These are phyloP conservation scores for Fusarium mangiferae DNA, from an alignment of 2,329 filamentous ascomycete species.

Conservation along the genomic window DNA sequence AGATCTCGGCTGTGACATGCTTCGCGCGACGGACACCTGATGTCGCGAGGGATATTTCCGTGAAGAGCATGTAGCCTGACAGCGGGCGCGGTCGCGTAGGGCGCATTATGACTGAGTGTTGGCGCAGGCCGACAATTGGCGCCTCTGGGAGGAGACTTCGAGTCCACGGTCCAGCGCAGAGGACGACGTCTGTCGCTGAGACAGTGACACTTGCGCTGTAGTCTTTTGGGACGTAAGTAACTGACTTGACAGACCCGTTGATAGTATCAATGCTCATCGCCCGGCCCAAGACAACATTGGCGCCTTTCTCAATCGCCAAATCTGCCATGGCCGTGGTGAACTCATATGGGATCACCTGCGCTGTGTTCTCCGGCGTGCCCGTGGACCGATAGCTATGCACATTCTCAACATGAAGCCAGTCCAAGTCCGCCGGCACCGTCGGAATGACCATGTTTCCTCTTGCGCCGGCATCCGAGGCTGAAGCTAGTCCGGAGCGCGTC, in stretches of 20 bases:
- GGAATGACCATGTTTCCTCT: background rate
- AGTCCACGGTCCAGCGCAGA: background rate
- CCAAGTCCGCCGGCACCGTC: background rate
- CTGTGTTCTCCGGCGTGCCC: background rate
- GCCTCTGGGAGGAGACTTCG: background rate
- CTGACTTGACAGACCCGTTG: background rate
- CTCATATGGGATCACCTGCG: background rate
- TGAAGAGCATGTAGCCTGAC: background rate
- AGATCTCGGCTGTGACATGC: background rate
- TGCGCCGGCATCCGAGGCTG: accelerated
- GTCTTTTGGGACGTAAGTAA: background rate
- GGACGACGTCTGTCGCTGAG: background rate
- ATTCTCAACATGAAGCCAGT: background rate
- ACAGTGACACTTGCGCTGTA: background rate
- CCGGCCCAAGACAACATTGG: background rate
- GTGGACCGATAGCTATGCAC: background rate
- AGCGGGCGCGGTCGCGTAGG: background rate
- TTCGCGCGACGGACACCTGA: background rate
- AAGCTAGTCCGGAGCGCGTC: background rate
- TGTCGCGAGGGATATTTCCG: background rate
- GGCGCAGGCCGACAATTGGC: background rate
- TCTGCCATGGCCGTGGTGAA: background rate
- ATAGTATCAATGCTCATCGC: background rate
- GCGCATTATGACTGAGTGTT: background rate
- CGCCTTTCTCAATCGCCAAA: background rate